Conservation (phyloP, 2,329 filamentous ascomycete species). For the Xylaria sp. region DNA sequence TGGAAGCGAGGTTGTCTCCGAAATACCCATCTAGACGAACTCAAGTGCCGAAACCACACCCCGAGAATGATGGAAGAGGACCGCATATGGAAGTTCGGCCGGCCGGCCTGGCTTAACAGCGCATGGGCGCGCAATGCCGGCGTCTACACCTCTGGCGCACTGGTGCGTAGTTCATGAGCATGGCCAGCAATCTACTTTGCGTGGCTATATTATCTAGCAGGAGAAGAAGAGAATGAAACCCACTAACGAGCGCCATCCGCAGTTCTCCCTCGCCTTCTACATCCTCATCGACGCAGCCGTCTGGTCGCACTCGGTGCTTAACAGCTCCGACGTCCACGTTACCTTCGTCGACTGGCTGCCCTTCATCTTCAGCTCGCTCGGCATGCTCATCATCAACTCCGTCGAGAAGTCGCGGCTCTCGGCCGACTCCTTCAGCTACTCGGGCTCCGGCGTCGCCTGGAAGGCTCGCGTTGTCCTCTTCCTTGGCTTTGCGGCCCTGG, state of each 20-base stretch:
- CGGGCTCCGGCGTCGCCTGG: slow-evolving; percentile 59
- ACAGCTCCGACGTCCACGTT: slow-evolving; percentile 57
- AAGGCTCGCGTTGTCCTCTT: slow-evolving; percentile 64
- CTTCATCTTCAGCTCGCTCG: slow-evolving; percentile 60
- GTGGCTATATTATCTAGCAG: not conserved
- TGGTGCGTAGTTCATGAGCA: slow-evolving; percentile 43
- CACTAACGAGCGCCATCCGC: not conserved
- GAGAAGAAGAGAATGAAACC: not conserved
- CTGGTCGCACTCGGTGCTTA: slow-evolving; percentile 57
- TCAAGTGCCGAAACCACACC: too few relatives aligned
- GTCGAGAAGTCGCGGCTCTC: slow-evolving; percentile 62
- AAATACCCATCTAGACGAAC: too few relatives aligned
- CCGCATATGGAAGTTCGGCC: slow-evolving; percentile 61
- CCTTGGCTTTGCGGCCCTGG: slow-evolving; percentile 59
- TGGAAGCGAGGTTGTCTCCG: not conserved
- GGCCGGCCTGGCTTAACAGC: slow-evolving; percentile 62
- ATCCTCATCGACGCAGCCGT: slow-evolving; percentile 62
- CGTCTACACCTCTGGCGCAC: slow-evolving; percentile 56
- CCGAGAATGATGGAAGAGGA: slow-evolving; percentile 53
- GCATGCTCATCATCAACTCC: slow-evolving; percentile 67
- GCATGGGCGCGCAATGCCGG: slow-evolving; percentile 58
- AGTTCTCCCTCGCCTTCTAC: slow-evolving; percentile 67
- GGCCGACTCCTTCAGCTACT: slow-evolving; percentile 58
- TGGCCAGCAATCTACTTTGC: not conserved
- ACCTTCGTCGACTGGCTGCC: slow-evolving; percentile 66